Evolutionary conservation across 202 grass and related monocot species (phyloP), one percentile per base, ranked within the genome.

Genomic region (Elaeis oleifera): DNA sequence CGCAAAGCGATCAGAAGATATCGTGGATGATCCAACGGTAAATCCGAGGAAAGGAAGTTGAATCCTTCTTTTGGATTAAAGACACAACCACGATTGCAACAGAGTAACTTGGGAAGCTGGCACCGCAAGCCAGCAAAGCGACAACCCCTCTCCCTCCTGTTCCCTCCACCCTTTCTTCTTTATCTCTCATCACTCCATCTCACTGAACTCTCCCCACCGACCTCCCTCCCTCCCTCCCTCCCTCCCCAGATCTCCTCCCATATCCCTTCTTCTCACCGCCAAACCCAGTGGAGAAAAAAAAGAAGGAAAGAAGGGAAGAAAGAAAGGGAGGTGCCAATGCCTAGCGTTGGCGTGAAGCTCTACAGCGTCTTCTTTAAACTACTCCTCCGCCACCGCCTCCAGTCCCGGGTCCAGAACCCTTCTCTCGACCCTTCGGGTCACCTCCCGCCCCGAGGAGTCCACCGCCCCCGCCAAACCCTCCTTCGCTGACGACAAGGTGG

Each of bases 301-400:
- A 44, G 6, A 2, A 32, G 2, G 1, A 39, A 44, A 39, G 36
- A 11, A 13, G 11, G 11, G 8, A 13, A 44, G 36, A 3, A 36
- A 44, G 36, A 13, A 3, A 44, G 11, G 2, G 1, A 39, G 9
- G 36, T 13, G 36, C 36, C 36, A 44, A 84, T 89, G 86, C 86
- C 86, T 53, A 68, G 64, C 27, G 77, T 89, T 53, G 66, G 59
- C 31, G 44, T 81, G 15, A 82, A 84, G 66, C 81, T 89, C 66
- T 83, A 89, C 74, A 84, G 85, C 70, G 73, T 84, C 66, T 69
- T 84, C 74, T 89, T 89, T 78, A 84, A 89, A 70, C 80, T 89
- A 53, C 49, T 84, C 52, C 74, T 89, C 18, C 85, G 85, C 77
- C 78, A 72, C 59, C 81, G 75, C 16, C 75, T 78, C 57, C 75